Percentiles rank a stretch among this genome's conserved stretches.
Evolutionary conservation across 2,329 filamentous ascomycete species (phyloP).

Genomic region (Rutstroemia sp.): DNA sequence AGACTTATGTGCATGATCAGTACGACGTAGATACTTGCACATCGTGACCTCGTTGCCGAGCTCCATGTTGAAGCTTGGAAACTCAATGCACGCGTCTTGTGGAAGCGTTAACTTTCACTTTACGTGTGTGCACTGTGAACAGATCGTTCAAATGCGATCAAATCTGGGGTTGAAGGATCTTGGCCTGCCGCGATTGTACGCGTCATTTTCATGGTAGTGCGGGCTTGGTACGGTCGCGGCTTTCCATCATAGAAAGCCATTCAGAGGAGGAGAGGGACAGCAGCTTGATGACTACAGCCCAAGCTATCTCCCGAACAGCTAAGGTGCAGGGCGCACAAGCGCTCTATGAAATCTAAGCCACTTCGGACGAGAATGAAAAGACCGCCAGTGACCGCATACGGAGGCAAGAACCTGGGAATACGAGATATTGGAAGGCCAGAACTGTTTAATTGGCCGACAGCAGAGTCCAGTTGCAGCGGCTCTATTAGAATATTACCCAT

Average conservation of each 20-base stretch:
- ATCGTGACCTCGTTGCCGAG: too few relatives aligned
- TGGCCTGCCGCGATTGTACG: background rate
- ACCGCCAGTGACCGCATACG: background rate
- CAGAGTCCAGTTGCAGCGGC: background rate
- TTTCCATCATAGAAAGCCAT: too few relatives aligned
- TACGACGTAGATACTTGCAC: too few relatives aligned
- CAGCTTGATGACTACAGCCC: too few relatives aligned
- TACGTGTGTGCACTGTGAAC: background rate
- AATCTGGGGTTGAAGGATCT: background rate
- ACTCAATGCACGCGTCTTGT: too few relatives aligned
- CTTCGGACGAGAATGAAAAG: background rate
- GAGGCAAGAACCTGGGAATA: background rate
- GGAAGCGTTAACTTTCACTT: too few relatives aligned
- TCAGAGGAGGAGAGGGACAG: too few relatives aligned
- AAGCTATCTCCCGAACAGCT: too few relatives aligned
- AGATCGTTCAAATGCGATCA: background rate
- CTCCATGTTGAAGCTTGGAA: too few relatives aligned
- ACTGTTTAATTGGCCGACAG: background rate
- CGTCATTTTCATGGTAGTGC: slow-evolving; percentile 1
- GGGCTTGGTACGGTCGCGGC: too few relatives aligned
- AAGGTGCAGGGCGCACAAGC: too few relatives aligned
- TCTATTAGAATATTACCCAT: background rate
- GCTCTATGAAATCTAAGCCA: background rate
- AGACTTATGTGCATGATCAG: too few relatives aligned
- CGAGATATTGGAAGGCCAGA: background rate